These are phyloP conservation scores for Salix koriyanagi DNA, from an alignment of 345 rosid species.

Conservation along the genomic window DNA sequence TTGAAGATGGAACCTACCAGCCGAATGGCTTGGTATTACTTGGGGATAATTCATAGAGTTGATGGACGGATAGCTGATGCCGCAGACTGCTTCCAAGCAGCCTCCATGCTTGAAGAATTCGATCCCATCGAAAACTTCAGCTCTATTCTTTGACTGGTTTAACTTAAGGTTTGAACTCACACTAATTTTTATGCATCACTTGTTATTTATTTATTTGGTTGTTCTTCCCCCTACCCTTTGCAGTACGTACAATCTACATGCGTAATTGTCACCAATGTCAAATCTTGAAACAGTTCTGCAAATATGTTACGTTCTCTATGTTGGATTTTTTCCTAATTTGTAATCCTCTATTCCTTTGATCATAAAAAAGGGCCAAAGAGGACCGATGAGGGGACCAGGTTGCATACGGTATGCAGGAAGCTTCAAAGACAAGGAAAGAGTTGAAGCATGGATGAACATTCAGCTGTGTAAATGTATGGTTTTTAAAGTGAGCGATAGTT, in stretches of 20 bases:
- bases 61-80: constrained; percentile 91
- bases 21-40: constrained; percentile 77
- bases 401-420: background rate
- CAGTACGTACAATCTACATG: too few relatives aligned
- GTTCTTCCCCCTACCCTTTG: background rate
- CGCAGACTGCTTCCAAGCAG: constrained; percentile 86
- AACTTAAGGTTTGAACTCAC: constrained; percentile 14
- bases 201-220: background rate
- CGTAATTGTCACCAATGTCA: too few relatives aligned
- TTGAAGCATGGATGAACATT: background rate
- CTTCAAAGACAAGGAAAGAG: background rate
- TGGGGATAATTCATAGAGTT: constrained; percentile 69
- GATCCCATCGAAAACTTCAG: constrained; percentile 86
- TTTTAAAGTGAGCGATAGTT: background rate
- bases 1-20: constrained; percentile 83
- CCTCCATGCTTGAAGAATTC: constrained; percentile 88
- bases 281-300: too few relatives aligned
- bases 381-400: too few relatives aligned
- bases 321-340: too few relatives aligned
- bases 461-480: background rate
- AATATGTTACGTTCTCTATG: too few relatives aligned
- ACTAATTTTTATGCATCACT: background rate
- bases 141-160: constrained; percentile 41
- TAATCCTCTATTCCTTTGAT: too few relatives aligned
- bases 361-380: too few relatives aligned